phyloP scores from a whole-genome alignment of 2,329 filamentous ascomycete species.

The Penicillium sp. region DNA sequence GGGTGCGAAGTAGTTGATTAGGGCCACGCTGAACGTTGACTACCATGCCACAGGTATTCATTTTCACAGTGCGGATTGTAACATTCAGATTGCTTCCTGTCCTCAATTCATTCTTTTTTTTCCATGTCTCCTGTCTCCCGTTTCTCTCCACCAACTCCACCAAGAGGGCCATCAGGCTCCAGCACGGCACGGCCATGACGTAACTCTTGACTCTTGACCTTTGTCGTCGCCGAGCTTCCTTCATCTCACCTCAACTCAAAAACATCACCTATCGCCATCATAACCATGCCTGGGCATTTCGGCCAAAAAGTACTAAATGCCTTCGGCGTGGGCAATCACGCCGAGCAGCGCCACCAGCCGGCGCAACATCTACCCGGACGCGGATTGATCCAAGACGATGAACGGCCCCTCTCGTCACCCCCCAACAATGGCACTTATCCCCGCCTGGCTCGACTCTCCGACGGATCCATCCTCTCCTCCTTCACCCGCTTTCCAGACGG shows the following conservation, averaged over 20 bases:
- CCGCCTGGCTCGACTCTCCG: slow-evolving; percentile 47
- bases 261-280: neutral
- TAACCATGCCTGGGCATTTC: slow-evolving; percentile 28
- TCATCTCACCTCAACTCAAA: neutral
- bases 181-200: slow-evolving; percentile 2
- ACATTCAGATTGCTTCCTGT: neutral
- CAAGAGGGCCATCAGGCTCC: neutral
- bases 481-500: slow-evolving; percentile 46
- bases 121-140: neutral
- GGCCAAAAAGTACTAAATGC: slow-evolving; percentile 37
- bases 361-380: slow-evolving; percentile 18
- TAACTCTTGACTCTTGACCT: neutral
- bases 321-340: slow-evolving; percentile 26
- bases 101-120: neutral
- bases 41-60: neutral
- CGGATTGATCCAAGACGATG: slow-evolving; percentile 35
- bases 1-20: neutral
- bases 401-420: slow-evolving; percentile 38
- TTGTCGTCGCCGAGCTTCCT: neutral
- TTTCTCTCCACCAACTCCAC: neutral
- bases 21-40: neutral
- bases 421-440: slow-evolving; percentile 49
- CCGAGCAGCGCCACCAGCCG: slow-evolving; percentile 9
- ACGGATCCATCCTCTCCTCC: slow-evolving; percentile 50
- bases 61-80: neutral